These are phyloP conservation scores for Leucosporidium scottii DNA, from an alignment of 768 basidiomycete species.

Conservation along the genomic window DNA sequence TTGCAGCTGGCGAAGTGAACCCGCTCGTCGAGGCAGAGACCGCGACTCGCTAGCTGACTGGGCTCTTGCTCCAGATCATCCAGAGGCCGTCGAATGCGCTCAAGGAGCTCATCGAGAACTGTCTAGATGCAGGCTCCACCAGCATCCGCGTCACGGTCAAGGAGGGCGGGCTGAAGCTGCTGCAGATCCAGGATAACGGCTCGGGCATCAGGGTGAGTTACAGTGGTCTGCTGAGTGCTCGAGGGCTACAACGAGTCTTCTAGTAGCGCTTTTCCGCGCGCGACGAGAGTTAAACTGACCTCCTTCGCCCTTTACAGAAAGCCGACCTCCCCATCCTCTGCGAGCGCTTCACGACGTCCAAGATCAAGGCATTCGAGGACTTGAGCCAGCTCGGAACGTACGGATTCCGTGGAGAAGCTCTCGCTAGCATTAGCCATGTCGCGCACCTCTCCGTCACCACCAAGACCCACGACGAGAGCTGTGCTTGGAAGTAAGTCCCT, in stretches of 20 bases:
- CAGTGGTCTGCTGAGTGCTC: not conserved
- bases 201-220: constrained; percentile 75
- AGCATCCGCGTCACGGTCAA: constrained; percentile 81
- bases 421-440: constrained; percentile 92
- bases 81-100: constrained; percentile 87
- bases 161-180: constrained; percentile 88
- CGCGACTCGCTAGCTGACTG: not conserved
- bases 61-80: constrained; percentile 58
- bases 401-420: constrained; percentile 93
- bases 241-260: too few relatives aligned
- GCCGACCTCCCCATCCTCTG: constrained; percentile 81
- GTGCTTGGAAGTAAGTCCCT: constrained; percentile 80
- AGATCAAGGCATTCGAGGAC: constrained; percentile 78
- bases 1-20: constrained; percentile 59
- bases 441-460: constrained; percentile 82
- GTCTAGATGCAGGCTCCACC: constrained; percentile 85
- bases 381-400: constrained; percentile 77
- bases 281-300: too few relatives aligned
- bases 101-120: constrained; percentile 92
- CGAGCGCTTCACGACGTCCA: constrained; percentile 92
- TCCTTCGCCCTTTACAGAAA: constrained; percentile 51
- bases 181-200: constrained; percentile 96
- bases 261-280: too few relatives aligned
- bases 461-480: constrained; percentile 70
- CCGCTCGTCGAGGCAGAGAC: not conserved